Percentiles rank a stretch among this genome's conserved stretches.
Evolutionary conservation across 1,284 basidiomycete genomes (phyloP).

Genomic region (Porogramme epimiltina): DNA sequence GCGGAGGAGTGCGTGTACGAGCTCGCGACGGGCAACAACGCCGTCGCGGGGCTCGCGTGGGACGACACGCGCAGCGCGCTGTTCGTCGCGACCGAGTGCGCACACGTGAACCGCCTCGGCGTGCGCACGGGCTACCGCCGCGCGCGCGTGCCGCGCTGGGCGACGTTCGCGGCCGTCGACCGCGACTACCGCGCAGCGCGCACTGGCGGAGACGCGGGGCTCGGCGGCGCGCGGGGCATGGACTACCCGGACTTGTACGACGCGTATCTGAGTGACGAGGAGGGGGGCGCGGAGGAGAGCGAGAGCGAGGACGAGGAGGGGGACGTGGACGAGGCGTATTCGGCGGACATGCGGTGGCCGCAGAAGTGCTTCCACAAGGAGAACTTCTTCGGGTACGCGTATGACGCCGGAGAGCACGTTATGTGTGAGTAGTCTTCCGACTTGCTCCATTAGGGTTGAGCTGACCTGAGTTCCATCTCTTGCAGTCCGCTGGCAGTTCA

Average conservation of each 20-base stretch:
- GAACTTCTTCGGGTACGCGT: constrained; percentile 36
- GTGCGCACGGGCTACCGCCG: constrained; percentile 34
- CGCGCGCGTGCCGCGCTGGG: constrained; percentile 20
- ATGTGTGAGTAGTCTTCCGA: constrained; percentile 27
- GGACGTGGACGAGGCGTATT: constrained; percentile 21
- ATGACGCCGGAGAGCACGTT: constrained; percentile 37
- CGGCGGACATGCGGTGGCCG: constrained; percentile 30
- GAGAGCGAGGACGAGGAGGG: constrained; percentile 12
- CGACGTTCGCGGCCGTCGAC: constrained; percentile 18
- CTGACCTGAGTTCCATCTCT: neutral
- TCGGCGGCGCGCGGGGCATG: neutral
- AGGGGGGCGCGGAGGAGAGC: constrained; percentile 4
- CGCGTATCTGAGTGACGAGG: constrained; percentile 3
- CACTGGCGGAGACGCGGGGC: constrained; percentile 1
- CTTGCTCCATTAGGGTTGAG: too few species aligned
- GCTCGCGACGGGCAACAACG: constrained; percentile 43
- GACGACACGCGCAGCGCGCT: constrained; percentile 31
- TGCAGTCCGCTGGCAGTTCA: constrained; percentile 28
- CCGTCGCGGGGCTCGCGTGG: constrained; percentile 36
- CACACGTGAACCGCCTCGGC: constrained; percentile 35
- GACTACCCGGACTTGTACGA: constrained; percentile 13
- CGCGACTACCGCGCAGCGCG: constrained; percentile 6
- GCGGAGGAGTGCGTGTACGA: constrained; percentile 37
- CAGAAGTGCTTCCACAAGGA: constrained; percentile 35
- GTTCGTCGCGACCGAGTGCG: constrained; percentile 37